Base-by-base conservation (phyloP, 306 rosid genomes). In the Cajanus cajan region DNA sequence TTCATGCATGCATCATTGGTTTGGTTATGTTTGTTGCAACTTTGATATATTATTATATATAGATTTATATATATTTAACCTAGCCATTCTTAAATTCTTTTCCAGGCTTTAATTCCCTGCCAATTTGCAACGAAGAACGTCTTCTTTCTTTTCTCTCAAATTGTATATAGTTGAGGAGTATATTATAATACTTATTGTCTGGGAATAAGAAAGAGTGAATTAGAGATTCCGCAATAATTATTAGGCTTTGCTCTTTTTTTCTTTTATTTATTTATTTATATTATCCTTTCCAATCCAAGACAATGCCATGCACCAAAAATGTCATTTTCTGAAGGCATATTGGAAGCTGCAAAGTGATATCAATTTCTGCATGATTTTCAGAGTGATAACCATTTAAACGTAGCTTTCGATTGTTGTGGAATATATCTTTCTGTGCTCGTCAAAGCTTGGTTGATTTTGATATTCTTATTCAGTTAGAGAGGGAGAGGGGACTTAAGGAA, bases 251-350 rank as follows among this genome's bases (percentile, higher is more conserved):
- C 41, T 64, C 81, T 2, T 16, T 65, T 24, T 39, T 43, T n/a
- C n/a, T n/a, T n/a, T n/a, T n/a, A n/a, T n/a, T n/a, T n/a, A n/a
- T n/a, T n/a, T n/a, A n/a, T n/a, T n/a, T 14, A 44, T 82, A 36
- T 50, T 62, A 71, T 74, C 78, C 18, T 74, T 59, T 54, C 67
- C 25, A 5, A 54, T 69, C 74, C 45, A 55, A 65, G 72, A 54
- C 52, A 71, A 58, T 76, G 68, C n/a, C 52, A 67, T 67, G 45
- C 74, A 78, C 77, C 73, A 77, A 78, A 78, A 68, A 45, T 88
- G 89, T 90, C 89, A 69, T 82, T 85, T 76, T 91, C 94, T 25
- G 44, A 76, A 64, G 59, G 55, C 57, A 63, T 71, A 70, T 58
- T 22, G 8, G 43, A 40, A 76, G 76, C 61, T 78, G 41, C 44